These are phyloP conservation scores for Trichoderma sp. DNA, from an alignment of 2,329 filamentous ascomycete genomes.

Conservation along the genomic window DNA sequence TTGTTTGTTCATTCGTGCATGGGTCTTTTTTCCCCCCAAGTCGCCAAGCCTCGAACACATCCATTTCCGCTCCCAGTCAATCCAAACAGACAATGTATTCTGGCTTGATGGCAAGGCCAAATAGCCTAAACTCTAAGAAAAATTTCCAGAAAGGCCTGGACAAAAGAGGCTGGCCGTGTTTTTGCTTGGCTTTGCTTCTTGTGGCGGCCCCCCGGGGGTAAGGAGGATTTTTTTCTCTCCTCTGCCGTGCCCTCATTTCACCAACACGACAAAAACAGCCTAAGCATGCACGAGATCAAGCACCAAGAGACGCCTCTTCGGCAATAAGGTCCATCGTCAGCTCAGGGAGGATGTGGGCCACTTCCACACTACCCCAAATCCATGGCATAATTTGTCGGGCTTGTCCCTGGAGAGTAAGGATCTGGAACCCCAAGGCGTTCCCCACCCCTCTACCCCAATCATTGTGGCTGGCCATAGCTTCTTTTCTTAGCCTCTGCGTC, in stretches of 20 bases:
- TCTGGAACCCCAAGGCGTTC: constrained; percentile 12
- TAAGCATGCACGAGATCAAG: constrained; percentile 17
- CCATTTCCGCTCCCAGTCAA: not conserved
- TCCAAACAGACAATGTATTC: not conserved
- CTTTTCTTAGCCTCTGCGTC: not conserved
- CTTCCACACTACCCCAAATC: constrained; percentile 13
- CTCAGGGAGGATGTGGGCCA: constrained; percentile 13
- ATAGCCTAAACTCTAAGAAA: constrained; percentile 16
- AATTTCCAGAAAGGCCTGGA: constrained; percentile 16
- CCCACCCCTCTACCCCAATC: constrained; percentile 12
- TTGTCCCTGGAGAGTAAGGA: constrained; percentile 9
- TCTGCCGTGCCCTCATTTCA: constrained; percentile 5
- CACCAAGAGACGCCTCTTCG: constrained; percentile 13
- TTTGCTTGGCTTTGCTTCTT: not conserved
- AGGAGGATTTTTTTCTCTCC: constrained; percentile 1
- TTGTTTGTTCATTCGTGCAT: not conserved
- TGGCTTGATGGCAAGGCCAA: not conserved
- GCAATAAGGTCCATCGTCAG: constrained; percentile 15
- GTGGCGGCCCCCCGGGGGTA: constrained; percentile 8
- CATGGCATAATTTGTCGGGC: constrained; percentile 1
- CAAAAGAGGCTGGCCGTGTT: constrained; percentile 5
- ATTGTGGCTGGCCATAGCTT: constrained; percentile 7
- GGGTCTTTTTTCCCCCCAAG: not conserved
- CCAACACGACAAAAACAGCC: constrained; percentile 3
- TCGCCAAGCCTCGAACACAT: not conserved